Conservation (phyloP, 106 monocot species). For the Allium fistulosum region DNA sequence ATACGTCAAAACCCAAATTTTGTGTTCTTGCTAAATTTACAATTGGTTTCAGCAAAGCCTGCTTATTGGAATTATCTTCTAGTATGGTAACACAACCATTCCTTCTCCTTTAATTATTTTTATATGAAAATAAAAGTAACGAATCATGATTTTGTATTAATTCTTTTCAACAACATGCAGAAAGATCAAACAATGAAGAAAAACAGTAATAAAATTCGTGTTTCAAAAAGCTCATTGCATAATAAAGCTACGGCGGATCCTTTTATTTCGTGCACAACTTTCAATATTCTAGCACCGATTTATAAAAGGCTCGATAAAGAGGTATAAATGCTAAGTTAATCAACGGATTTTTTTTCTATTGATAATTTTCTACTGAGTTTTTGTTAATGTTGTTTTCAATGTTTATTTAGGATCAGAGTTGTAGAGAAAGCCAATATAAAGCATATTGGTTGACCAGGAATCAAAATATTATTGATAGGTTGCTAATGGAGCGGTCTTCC, state of each 20-base stretch:
- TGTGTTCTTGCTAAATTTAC: no score
- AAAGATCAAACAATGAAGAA: conserved; percentile 2
- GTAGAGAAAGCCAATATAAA: conserved; percentile 77
- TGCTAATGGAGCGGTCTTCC: conserved; percentile 72
- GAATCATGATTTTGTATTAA: not conserved
- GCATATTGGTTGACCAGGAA: conserved; percentile 81
- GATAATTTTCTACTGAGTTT: not conserved
- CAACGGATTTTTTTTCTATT: not conserved
- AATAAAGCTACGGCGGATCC: conserved; percentile 10
- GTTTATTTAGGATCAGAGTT: conserved; percentile 46
- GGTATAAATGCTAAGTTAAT: conserved; percentile 10
- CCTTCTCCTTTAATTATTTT: not conserved
- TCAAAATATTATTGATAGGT: conserved; percentile 64
- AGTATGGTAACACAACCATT: no score
- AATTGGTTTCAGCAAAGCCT: no score
- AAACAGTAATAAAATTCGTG: conserved; percentile 7
- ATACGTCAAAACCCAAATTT: no score
- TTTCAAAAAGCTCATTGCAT: conserved; percentile 1
- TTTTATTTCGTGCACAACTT: conserved; percentile 38
- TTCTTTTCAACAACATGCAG: not conserved
- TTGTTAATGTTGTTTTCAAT: not conserved
- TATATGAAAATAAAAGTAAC: not conserved
- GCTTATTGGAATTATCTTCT: no score
- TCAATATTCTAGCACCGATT: conserved; percentile 42
- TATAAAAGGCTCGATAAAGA: conserved; percentile 33